Evolutionary conservation across 768 basidiomycete species (phyloP), one percentile per base, ranked within the genome.

Genomic region (Termitomyces sp.): DNA sequence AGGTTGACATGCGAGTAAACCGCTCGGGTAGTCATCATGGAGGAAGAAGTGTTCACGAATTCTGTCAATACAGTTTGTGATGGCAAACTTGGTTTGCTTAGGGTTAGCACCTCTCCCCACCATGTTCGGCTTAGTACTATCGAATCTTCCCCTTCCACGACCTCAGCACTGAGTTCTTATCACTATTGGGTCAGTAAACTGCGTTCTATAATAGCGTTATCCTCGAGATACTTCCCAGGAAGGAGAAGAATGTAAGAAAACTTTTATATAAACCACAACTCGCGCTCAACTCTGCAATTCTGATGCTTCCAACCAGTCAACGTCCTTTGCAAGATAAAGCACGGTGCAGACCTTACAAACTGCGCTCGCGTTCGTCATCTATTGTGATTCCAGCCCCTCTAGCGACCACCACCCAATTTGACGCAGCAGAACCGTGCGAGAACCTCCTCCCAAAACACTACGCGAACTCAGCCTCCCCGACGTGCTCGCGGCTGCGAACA

Each of bases 401-500:
- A 40, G 3, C 10, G 18, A 52, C 22, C 22, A 28, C 24, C 22
- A n/a, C 11, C 26, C 18, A 38, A n/a, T 24, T 38, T 11, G 10
- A 51, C 35, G 9, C 24, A 51, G 33, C 26, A 26, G 51, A 30
- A 13, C n/a, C 26, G 28, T 26, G 35, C 16, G 22, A 33, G 16
- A 2, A 18, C 18, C 35, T 20, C 20, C n/a, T 20, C 10, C 16
- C 9, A 3, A 5, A 35, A 22, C 20, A 44, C 26, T 20, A 3
- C 51, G 18, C 24, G 26, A 18, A 28, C 32, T 20, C 18, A 18
- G 36, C 16, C 32, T n/a, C 20, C 24, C 24, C 41, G 26, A 48
- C 57, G 52, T 47, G 28, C 38, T 53, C 36, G 43, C 51, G 50
- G 26, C 50, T 45, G 20, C 54, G 62, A 36, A 60, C 60, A 20